Conservation (phyloP, 139 green algal species). For the Chlorella sp. region DNA sequence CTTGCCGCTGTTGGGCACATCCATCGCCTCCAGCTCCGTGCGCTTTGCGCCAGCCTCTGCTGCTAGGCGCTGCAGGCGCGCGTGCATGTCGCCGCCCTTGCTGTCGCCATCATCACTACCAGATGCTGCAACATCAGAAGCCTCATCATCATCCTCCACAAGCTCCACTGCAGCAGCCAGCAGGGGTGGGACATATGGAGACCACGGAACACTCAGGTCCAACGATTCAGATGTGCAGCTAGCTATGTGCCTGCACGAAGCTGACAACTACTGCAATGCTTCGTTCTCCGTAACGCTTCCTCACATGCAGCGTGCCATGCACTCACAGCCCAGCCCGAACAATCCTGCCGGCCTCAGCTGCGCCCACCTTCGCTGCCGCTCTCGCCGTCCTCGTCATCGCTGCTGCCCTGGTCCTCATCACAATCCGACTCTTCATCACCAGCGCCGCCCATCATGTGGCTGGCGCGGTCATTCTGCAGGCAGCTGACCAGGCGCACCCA, state of each 20-base stretch:
- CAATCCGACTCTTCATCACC: not conserved
- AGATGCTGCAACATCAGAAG: not conserved
- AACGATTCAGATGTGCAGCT: no score
- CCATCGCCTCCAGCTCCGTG: not conserved
- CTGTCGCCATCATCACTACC: not conserved
- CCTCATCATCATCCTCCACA: not conserved
- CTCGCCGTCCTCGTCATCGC: not conserved
- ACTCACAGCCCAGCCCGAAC: no score
- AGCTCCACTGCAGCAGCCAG: not conserved
- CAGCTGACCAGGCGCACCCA: conserved; percentile 39
- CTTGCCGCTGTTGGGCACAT: not conserved
- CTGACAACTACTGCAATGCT: no score
- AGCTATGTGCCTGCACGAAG: no score
- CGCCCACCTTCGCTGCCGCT: not conserved
- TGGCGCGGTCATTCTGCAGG: conserved; percentile 19
- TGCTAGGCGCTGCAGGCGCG: not conserved
- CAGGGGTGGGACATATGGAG: no score
- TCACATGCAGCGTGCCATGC: no score
- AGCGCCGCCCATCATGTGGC: conserved; percentile 33
- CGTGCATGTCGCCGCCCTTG: not conserved
- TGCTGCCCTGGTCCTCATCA: not conserved
- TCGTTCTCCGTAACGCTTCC: no score
- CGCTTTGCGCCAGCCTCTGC: conserved; percentile 2
- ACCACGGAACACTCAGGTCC: no score
- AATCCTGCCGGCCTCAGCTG: no score